Percentiles rank a stretch among this genome's conserved stretches.
Evolutionary conservation across 2,329 filamentous ascomycete genomes (phyloP).

Genomic region (Teratosphaeria epicoccoides): DNA sequence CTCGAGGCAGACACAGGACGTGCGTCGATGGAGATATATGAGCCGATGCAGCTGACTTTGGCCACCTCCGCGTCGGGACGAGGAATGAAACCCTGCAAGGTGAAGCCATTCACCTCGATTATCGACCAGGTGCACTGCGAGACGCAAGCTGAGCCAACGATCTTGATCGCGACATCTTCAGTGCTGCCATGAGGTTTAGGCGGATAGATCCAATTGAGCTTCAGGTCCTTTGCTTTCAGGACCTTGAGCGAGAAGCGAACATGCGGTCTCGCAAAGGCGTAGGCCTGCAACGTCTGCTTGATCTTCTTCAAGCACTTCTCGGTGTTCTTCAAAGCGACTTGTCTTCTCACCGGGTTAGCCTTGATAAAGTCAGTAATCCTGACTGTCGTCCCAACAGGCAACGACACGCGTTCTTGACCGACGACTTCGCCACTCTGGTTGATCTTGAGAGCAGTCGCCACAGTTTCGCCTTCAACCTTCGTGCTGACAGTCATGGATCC

Average conservation of each 20-base stretch:
- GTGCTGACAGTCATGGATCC: constrained; percentile 51
- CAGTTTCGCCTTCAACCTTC: constrained; percentile 48
- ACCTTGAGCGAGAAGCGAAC: constrained; percentile 53
- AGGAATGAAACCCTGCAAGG: constrained; percentile 50
- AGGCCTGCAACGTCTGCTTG: constrained; percentile 50
- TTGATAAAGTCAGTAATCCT: constrained; percentile 50
- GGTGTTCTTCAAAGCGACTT: constrained; percentile 47
- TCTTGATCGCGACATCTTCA: constrained; percentile 50
- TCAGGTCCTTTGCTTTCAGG: constrained; percentile 40
- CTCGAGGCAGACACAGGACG: constrained; percentile 49
- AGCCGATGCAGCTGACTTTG: constrained; percentile 32
- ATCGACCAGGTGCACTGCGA: constrained; percentile 42
- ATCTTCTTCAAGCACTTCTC: constrained; percentile 47
- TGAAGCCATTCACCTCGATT: constrained; percentile 31
- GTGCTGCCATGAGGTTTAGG: constrained; percentile 41
- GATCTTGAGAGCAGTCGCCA: constrained; percentile 46
- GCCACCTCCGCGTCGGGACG: constrained; percentile 33
- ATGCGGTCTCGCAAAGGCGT: constrained; percentile 55
- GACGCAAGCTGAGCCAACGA: constrained; percentile 48
- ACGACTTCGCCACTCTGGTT: constrained; percentile 35
- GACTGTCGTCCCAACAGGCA: constrained; percentile 60
- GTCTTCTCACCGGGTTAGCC: constrained; percentile 52
- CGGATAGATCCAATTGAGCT: constrained; percentile 51
- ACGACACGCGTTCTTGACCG: constrained; percentile 37
- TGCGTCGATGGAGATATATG: constrained; percentile 58